These are phyloP conservation scores for Jackrogersella minutella DNA, from an alignment of 495 filamentous ascomycete genomes.

Conservation along the genomic window DNA sequence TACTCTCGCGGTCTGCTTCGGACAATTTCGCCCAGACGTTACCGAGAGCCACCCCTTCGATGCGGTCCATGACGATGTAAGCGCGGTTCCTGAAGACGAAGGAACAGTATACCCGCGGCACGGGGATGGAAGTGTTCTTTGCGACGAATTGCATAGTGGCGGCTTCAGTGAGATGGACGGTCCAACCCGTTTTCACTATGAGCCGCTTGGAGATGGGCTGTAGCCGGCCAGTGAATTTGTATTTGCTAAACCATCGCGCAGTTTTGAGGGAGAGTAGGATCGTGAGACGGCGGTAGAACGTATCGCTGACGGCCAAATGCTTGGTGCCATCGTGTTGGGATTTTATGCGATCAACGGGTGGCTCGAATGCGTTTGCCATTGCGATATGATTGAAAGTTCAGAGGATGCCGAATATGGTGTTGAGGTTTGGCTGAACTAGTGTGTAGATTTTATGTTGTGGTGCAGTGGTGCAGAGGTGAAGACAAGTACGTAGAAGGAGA, in stretches of 20 bases:
- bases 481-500: too few species aligned
- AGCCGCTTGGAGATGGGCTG: conserved; percentile 15
- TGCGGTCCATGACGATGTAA: conserved; percentile 5
- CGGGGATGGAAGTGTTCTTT: conserved; percentile 8
- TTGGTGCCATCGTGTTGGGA: not conserved
- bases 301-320: conserved; percentile 7
- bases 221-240: not conserved
- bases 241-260: not conserved
- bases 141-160: conserved; percentile 8
- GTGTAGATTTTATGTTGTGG: too few species aligned
- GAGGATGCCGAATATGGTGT: not conserved
- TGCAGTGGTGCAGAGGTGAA: too few species aligned
- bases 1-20: not conserved
- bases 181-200: conserved; percentile 1
- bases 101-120: conserved; percentile 3
- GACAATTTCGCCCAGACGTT: not conserved
- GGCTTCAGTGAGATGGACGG: conserved; percentile 14
- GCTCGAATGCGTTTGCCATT: not conserved
- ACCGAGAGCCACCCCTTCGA: not conserved
- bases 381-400: not conserved
- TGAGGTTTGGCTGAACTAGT: not conserved
- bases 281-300: not conserved
- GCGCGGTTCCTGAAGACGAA: not conserved
- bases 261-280: not conserved
- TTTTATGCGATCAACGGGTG: not conserved